A percentile compares a stretch with the other conserved stretches of the same genome.
Evolutionary conservation across 1,284 basidiomycete species (phyloP).

Genomic region (Coriolopsis trogii): DNA sequence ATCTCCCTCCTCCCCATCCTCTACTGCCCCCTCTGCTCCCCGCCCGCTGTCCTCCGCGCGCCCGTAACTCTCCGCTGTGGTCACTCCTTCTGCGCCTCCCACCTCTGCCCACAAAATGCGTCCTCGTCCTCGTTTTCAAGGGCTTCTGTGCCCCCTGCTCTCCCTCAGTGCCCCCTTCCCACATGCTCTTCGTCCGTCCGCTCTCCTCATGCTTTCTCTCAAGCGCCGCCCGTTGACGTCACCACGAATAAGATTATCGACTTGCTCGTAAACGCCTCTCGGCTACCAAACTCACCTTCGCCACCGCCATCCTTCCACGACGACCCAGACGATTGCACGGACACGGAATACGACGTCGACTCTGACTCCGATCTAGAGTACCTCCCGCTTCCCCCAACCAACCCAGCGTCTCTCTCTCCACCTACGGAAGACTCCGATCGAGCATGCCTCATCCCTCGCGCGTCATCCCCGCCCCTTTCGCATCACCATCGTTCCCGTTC

Average conservation of each 20-base stretch:
- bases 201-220: conserved; percentile 15
- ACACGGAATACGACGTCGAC: conserved; percentile 29
- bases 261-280: conserved; percentile 38
- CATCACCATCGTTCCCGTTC: conserved; percentile 11
- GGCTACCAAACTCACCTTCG: conserved; percentile 5
- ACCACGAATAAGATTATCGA: conserved; percentile 63
- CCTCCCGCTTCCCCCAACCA: conserved; percentile 14
- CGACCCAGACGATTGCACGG: conserved; percentile 29
- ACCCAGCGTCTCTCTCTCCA: not conserved
- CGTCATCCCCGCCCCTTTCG: not conserved
- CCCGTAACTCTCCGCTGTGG: conserved; percentile 39
- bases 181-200: conserved; percentile 30
- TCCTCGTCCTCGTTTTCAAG: conserved; percentile 19
- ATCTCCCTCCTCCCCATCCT: conserved; percentile 31
- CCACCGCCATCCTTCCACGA: conserved; percentile 14
- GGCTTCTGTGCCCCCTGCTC: conserved; percentile 14
- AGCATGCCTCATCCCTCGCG: not conserved
- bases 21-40: conserved; percentile 32
- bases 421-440: not conserved
- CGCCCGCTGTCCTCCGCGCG: conserved; percentile 25
- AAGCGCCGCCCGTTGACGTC: conserved; percentile 52
- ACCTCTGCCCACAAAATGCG: conserved; percentile 25
- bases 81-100: conserved; percentile 36
- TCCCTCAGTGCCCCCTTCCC: conserved; percentile 38
- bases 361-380: conserved; percentile 25